Conservation (phyloP, 495 filamentous ascomycete species). For the Penicillium canariense region DNA sequence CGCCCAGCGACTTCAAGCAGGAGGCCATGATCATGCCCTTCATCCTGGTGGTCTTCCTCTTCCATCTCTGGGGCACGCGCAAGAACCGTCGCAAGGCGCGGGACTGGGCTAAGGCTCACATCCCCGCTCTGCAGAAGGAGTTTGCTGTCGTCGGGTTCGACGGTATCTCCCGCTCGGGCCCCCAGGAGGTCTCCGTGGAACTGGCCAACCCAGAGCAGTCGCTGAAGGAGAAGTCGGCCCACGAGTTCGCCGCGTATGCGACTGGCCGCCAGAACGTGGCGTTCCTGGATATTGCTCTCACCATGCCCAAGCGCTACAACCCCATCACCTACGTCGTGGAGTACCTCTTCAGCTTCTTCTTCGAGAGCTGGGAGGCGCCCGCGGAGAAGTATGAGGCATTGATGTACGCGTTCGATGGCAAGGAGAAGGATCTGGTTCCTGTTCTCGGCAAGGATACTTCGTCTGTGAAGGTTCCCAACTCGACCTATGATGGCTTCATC, state of each 20-base stretch:
- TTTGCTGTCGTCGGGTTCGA: conserved; percentile 87
- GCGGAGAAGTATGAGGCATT: conserved; percentile 70
- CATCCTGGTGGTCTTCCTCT: conserved; percentile 66
- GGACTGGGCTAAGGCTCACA: conserved; percentile 75
- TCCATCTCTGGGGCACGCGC: conserved; percentile 80
- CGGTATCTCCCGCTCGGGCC: conserved; percentile 35
- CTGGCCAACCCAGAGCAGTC: conserved; percentile 54
- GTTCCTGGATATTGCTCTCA: conserved; percentile 80
- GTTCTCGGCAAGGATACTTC: conserved; percentile 49
- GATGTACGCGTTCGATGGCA: conserved; percentile 86
- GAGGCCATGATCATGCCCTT: conserved; percentile 80
- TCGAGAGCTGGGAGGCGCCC: conserved; percentile 68
- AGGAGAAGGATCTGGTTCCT: conserved; percentile 74
- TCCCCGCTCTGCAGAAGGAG: conserved; percentile 68
- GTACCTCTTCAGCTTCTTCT: conserved; percentile 65
- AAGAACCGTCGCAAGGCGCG: conserved; percentile 77
- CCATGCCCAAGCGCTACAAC: conserved; percentile 86
- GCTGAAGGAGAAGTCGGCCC: conserved; percentile 77
- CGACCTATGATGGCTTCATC: conserved; percentile 84
- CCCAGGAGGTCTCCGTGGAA: conserved; percentile 46
- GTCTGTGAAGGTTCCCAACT: conserved; percentile 60
- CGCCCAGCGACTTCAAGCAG: conserved; percentile 74
- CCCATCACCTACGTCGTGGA: conserved; percentile 73
- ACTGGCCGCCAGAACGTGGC: conserved; percentile 91
- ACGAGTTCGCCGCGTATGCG: conserved; percentile 87